Conservation (phyloP, 2,329 filamentous ascomycete genomes). For the Ascochyta lentis region DNA sequence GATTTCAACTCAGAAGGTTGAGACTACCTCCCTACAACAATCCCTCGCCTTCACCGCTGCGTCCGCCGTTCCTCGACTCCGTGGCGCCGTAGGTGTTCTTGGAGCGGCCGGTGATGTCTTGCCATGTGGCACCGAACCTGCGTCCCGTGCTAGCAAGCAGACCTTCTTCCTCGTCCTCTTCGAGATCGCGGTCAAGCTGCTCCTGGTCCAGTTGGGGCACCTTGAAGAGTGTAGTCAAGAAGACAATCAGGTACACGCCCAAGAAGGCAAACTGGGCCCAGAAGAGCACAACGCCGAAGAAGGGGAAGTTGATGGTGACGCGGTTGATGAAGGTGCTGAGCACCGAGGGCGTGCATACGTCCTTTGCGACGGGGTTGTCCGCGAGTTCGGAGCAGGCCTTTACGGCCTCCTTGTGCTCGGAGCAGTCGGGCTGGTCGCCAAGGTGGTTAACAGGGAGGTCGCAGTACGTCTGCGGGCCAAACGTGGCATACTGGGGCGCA, state of each 20-base stretch:
- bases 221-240: constrained; percentile 79
- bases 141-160: constrained; percentile 82
- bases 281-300: constrained; percentile 91
- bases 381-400: constrained; percentile 81
- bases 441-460: constrained; percentile 69
- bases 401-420: constrained; percentile 72
- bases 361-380: constrained; percentile 71
- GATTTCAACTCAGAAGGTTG: not conserved
- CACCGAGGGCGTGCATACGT: constrained; percentile 88
- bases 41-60: constrained; percentile 16
- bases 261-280: constrained; percentile 97
- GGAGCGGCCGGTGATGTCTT: constrained; percentile 75
- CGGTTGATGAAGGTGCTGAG: constrained; percentile 93
- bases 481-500: constrained; percentile 94
- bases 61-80: constrained; percentile 30
- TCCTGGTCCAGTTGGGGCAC: constrained; percentile 78
- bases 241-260: constrained; percentile 79
- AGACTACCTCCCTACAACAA: not conserved
- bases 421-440: constrained; percentile 77
- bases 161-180: constrained; percentile 92
- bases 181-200: constrained; percentile 85
- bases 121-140: constrained; percentile 85
- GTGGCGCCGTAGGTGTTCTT: constrained; percentile 43
- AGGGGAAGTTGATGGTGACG: constrained; percentile 90
- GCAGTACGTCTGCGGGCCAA: constrained; percentile 94